These are phyloP conservation scores for Claviceps monticola DNA, from an alignment of 2,329 filamentous ascomycete species.

Conservation along the genomic window DNA sequence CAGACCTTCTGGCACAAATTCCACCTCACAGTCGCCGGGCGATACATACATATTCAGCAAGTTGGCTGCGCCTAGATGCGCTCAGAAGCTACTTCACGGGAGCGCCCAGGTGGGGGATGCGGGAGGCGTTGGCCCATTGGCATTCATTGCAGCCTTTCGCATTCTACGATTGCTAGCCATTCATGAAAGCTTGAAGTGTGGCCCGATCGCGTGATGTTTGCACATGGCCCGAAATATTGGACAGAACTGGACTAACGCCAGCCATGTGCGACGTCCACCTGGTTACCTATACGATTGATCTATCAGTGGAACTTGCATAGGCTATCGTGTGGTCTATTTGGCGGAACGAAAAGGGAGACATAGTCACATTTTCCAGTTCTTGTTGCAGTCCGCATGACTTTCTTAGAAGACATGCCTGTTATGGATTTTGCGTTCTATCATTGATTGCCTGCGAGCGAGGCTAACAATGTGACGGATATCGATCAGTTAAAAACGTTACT, in stretches of 20 bases:
- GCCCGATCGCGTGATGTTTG: background rate
- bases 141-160: background rate
- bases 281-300: background rate
- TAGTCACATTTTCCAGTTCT: background rate
- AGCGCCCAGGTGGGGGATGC: background rate
- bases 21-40: background rate
- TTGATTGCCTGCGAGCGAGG: background rate
- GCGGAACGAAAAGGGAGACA: background rate
- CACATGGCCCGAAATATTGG: background rate
- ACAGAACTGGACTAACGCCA: background rate
- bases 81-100: background rate
- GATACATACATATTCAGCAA: background rate
- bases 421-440: background rate
- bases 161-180: background rate
- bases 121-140: background rate
- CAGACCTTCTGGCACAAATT: background rate
- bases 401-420: background rate
- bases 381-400: background rate
- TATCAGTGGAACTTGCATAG: background rate
- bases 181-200: background rate
- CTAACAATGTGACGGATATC: background rate
- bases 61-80: background rate
- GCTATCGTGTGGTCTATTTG: background rate
- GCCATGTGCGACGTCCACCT: background rate
- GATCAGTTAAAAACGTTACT: background rate